phyloP scores from a whole-genome alignment of 2,329 filamentous ascomycete species.

The Fusarium hainanense region DNA sequence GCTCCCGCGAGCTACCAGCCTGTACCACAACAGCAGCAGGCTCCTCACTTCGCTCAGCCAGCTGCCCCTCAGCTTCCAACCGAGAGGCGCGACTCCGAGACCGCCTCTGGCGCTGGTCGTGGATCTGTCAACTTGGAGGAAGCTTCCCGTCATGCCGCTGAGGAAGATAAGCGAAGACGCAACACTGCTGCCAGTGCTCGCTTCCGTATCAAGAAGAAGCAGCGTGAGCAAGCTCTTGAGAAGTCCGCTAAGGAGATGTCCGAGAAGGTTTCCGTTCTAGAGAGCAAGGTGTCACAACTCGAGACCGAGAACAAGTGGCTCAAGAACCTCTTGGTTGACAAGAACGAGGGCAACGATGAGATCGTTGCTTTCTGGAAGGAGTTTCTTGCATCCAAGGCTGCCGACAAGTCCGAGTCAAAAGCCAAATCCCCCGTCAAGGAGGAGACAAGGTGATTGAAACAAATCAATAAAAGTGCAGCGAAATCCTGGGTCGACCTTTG shows the following conservation, averaged over 20 bases:
- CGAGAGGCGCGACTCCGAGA: constrained; percentile 62
- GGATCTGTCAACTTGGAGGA: constrained; percentile 72
- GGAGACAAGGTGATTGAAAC: constrained; percentile 36
- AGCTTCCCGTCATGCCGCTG: constrained; percentile 76
- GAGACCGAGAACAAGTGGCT: constrained; percentile 87
- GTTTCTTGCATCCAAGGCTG: constrained; percentile 53
- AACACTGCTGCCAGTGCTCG: constrained; percentile 90
- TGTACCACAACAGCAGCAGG: constrained; percentile 50
- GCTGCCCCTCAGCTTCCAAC: constrained; percentile 46
- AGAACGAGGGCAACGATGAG: constrained; percentile 73
- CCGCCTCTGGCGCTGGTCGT: constrained; percentile 53
- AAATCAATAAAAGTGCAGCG: constrained; percentile 9
- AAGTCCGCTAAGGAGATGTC: constrained; percentile 84
- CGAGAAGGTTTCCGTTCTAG: constrained; percentile 79
- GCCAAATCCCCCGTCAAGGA: constrained; percentile 43
- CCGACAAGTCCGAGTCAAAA: constrained; percentile 47
- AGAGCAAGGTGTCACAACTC: constrained; percentile 79
- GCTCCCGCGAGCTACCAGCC: constrained; percentile 59
- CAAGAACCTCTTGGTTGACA: constrained; percentile 83
- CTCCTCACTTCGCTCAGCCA: constrained; percentile 48
- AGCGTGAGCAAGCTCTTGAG: constrained; percentile 87
- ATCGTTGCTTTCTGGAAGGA: constrained; percentile 64
- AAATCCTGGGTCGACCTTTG: constrained; percentile 30
- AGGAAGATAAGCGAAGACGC: constrained; percentile 89
- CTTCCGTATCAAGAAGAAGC: constrained; percentile 96